Conservation (phyloP, 2,329 filamentous ascomycete species). For the Corinectria fuckeliana region DNA sequence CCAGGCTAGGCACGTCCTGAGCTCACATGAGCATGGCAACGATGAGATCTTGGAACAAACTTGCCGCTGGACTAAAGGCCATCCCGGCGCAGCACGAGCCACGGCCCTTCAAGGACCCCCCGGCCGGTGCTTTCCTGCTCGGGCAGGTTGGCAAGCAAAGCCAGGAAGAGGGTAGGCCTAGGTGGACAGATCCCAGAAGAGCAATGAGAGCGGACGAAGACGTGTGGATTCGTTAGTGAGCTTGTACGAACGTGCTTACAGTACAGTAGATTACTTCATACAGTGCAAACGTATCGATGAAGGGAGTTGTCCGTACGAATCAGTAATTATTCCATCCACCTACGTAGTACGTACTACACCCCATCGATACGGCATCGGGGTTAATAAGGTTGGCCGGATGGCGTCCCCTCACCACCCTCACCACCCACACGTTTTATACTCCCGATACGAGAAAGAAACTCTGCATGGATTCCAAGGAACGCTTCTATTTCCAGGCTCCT, state of each 20-base stretch:
- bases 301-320: too few relatives aligned
- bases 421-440: not conserved
- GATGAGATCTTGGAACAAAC: not conserved
- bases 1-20: not conserved
- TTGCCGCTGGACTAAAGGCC: not conserved
- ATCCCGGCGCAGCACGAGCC: slow-evolving; percentile 2
- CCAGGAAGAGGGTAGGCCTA: too few relatives aligned
- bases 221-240: not conserved
- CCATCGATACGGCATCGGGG: too few relatives aligned
- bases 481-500: not conserved
- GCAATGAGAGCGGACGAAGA: not conserved
- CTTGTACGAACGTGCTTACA: not conserved
- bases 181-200: not conserved
- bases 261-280: not conserved
- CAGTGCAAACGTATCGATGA: not conserved
- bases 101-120: not conserved
- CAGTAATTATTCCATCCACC: too few relatives aligned
- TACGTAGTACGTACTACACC: too few relatives aligned
- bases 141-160: not conserved
- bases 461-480: not conserved
- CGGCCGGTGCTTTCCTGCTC: not conserved
- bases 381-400: not conserved
- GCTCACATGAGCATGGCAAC: slow-evolving; percentile 4
- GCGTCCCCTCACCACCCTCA: not conserved
- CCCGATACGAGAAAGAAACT: not conserved